Evolutionary conservation across 495 filamentous ascomycete species (phyloP).

Genomic region (Aspergillus steynii): DNA sequence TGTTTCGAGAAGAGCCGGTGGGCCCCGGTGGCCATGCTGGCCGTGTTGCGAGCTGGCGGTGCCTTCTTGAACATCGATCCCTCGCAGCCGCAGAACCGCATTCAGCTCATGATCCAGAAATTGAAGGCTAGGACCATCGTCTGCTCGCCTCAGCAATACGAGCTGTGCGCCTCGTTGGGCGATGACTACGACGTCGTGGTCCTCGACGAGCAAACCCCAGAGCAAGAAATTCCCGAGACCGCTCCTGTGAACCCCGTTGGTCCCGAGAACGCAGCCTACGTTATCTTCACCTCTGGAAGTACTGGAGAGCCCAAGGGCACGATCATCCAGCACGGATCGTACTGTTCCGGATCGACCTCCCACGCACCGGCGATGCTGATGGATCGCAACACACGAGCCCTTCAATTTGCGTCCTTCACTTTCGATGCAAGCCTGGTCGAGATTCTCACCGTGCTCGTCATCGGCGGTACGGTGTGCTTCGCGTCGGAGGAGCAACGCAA

Average conservation of each 20-base stretch:
- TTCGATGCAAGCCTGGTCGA: slow-evolving; percentile 60
- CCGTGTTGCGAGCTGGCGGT: slow-evolving; percentile 43
- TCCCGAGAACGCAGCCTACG: slow-evolving; percentile 10
- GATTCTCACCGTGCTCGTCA: slow-evolving; percentile 55
- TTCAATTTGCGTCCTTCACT: slow-evolving; percentile 62
- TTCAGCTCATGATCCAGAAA: slow-evolving; percentile 48
- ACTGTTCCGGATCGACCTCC: slow-evolving; percentile 8
- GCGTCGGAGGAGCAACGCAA: slow-evolving; percentile 47
- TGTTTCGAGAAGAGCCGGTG: slow-evolving; percentile 47
- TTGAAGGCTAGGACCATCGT: slow-evolving; percentile 44
- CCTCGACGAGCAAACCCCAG: slow-evolving; percentile 2
- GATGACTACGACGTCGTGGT: slow-evolving; percentile 8
- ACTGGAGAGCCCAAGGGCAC: slow-evolving; percentile 40
- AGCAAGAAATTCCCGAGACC: neutral
- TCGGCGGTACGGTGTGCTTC: slow-evolving; percentile 56
- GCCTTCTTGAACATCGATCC: slow-evolving; percentile 51
- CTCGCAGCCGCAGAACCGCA: slow-evolving; percentile 43
- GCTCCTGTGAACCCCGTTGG: neutral
- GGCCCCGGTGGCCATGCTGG: slow-evolving; percentile 38
- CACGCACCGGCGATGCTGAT: slow-evolving; percentile 44
- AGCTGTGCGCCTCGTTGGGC: slow-evolving; percentile 5
- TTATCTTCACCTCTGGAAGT: slow-evolving; percentile 33
- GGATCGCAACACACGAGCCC: slow-evolving; percentile 45
- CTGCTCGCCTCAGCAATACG: slow-evolving; percentile 33
- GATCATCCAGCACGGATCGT: slow-evolving; percentile 33